Conservation (phyloP, 1,139 yeast species). For the Blastobotrys indianensis region DNA sequence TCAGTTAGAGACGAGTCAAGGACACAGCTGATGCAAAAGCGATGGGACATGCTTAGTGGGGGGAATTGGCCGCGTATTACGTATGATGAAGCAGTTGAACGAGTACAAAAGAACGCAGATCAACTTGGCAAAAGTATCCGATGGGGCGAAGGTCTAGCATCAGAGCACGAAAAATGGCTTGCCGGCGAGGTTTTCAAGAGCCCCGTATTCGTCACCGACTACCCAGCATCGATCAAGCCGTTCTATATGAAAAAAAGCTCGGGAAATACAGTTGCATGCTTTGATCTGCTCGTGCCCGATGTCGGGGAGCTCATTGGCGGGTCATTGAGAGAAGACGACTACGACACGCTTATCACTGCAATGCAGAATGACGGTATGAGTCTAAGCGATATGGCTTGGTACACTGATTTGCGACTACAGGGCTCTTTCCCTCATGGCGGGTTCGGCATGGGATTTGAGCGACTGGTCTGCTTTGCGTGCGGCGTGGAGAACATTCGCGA, state of each 20-base stretch:
- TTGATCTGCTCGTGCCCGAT: constrained; percentile 80
- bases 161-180: constrained; percentile 89
- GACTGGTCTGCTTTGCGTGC: constrained; percentile 66
- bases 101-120: constrained; percentile 34
- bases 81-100: constrained; percentile 65
- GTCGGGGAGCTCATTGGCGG: constrained; percentile 98
- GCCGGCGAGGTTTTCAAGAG: constrained; percentile 61
- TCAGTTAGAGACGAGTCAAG: constrained; percentile 35
- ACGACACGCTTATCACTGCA: constrained; percentile 42
- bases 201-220: constrained; percentile 88
- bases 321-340: constrained; percentile 75
- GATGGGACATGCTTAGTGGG: constrained; percentile 32
- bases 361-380: constrained; percentile 42
- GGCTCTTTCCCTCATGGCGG: constrained; percentile 96
- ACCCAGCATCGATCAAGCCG: constrained; percentile 75
- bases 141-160: constrained; percentile 72
- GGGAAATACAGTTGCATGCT: constrained; percentile 74
- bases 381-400: constrained; percentile 66
- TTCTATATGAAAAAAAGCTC: constrained; percentile 71
- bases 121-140: constrained; percentile 29
- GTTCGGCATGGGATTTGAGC: constrained; percentile 90
- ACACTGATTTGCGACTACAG: constrained; percentile 59
- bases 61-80: constrained; percentile 64
- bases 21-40: constrained; percentile 34
- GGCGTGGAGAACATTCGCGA: constrained; percentile 78